phyloP scores from a whole-genome alignment of 2,329 filamentous ascomycete genomes.

The Scedosporium apiospermum region DNA sequence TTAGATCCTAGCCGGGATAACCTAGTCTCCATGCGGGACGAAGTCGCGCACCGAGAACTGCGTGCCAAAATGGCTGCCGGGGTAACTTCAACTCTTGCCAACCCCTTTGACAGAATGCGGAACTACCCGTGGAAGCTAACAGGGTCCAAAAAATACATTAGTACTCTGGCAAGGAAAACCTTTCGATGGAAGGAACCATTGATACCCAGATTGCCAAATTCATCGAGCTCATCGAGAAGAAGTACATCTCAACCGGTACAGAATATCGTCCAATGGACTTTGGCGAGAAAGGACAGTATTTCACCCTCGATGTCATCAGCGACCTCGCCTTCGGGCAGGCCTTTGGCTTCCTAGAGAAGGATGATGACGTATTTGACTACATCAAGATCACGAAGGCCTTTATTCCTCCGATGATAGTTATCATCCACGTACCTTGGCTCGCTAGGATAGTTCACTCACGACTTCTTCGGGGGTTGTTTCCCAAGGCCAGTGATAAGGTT shows the following conservation, averaged over 20 bases:
- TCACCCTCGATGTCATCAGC: slow-evolving; percentile 47
- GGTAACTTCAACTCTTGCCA: slow-evolving; percentile 11
- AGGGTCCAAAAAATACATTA: not conserved
- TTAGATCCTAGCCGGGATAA: slow-evolving; percentile 44
- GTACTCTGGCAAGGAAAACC: slow-evolving; percentile 33
- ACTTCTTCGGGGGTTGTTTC: slow-evolving; percentile 29
- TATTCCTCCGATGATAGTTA: slow-evolving; percentile 32
- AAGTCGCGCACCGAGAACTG: slow-evolving; percentile 29
- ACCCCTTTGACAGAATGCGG: not conserved
- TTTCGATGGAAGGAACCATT: slow-evolving; percentile 36
- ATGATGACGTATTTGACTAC: slow-evolving; percentile 38
- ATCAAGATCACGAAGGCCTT: slow-evolving; percentile 32
- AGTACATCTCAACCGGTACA: slow-evolving; percentile 27
- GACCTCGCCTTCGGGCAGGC: slow-evolving; percentile 40
- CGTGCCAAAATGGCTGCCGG: slow-evolving; percentile 41
- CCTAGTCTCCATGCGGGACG: slow-evolving; percentile 40
- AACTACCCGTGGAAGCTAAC: not conserved
- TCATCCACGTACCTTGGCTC: slow-evolving; percentile 30
- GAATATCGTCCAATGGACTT: slow-evolving; percentile 35
- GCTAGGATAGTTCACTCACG: slow-evolving; percentile 30
- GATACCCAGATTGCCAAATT: slow-evolving; percentile 35
- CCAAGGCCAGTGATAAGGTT: slow-evolving; percentile 26
- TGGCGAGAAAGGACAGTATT: slow-evolving; percentile 37
- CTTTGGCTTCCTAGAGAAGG: slow-evolving; percentile 38
- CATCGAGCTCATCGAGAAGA: slow-evolving; percentile 35